Base-by-base conservation (phyloP, 208 protist genomes). In the Leptomonas pyrrhocoris region DNA sequence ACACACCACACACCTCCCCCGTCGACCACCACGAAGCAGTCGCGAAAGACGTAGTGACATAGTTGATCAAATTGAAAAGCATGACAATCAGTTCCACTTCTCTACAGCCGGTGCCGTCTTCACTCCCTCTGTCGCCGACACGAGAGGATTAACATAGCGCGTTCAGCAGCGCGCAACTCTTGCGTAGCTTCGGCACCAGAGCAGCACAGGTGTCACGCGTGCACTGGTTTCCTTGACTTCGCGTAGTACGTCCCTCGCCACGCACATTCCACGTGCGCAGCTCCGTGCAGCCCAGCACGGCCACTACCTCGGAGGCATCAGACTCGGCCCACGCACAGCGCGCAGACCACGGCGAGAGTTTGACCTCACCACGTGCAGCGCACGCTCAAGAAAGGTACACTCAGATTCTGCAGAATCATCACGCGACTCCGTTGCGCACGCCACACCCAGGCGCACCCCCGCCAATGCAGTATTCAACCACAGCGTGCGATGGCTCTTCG, bases 151-250 rank as follows among this genome's bases (percentile, higher is more conserved):
- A 2, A 16, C 34, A 28, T 18, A 7, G 12, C 36, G 15, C 3
- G 11, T 27, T 9, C 9, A 4, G 34, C 30, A 60, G 55, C 55
- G 55, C 36, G 31, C 31, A 48, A 16, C 61, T 76, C 72, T 83
- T 71, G 69, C 73, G 70, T 57, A 79, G 61, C 70, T 71, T 79
- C 78, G 73, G 78, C 78, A 83, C 78, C 78, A 71, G 57, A 53
- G 55, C 62, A 73, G 73, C 67, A 83, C 68, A 28, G 71, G 64
- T 0, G 65, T 45, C 57, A 56, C 55, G 73, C 62, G 27, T 68
- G 56, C 68, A 66, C 53, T 69, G 78, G 78, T 79, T 83, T 83
- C 71, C 77, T 79, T 62, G 61, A 51, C 70, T 74, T 59, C 54
- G 77, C 68, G 38, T 48, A 27, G 60, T 55, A 42, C 46, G 25